Percentiles rank a stretch among this genome's conserved stretches.
phyloP scores from a whole-genome alignment of 768 basidiomycete genomes.

The Tricholoma terreum region DNA sequence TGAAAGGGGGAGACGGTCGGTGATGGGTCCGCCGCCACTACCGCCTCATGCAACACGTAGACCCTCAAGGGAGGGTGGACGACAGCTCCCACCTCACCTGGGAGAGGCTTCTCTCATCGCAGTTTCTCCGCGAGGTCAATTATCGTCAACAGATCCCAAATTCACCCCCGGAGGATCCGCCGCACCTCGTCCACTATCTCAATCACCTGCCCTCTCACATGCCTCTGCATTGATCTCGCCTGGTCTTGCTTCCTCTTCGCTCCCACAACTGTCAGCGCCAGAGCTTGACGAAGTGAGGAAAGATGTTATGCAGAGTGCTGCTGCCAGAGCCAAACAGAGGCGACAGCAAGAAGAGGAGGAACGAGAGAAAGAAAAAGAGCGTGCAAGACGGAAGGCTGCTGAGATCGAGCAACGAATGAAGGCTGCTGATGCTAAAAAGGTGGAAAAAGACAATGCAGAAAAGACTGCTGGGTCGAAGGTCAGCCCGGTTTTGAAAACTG shows the following conservation, averaged over 20 bases:
- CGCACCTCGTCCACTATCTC: slow-evolving; percentile 34
- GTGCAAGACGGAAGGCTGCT: slow-evolving; percentile 76
- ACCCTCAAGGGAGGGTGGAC: slow-evolving; percentile 36
- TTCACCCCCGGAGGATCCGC: slow-evolving; percentile 28
- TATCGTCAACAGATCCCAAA: slow-evolving; percentile 44
- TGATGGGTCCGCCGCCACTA: slow-evolving; percentile 54
- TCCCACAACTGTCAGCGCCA: slow-evolving; percentile 32
- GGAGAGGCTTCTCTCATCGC: slow-evolving; percentile 31
- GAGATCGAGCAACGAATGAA: slow-evolving; percentile 72
- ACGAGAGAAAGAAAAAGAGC: slow-evolving; percentile 73
- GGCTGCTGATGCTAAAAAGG: slow-evolving; percentile 37
- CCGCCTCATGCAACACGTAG: slow-evolving; percentile 36
- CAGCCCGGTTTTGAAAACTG: neutral
- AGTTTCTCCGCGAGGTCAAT: slow-evolving; percentile 28
- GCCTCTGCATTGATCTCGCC: slow-evolving; percentile 37
- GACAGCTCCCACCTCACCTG: slow-evolving; percentile 61
- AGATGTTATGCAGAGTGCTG: slow-evolving; percentile 79
- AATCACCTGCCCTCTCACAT: slow-evolving; percentile 45
- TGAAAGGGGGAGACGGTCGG: slow-evolving; percentile 39
- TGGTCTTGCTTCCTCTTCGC: slow-evolving; percentile 23
- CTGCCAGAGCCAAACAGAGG: slow-evolving; percentile 77
- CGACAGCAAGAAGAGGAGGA: slow-evolving; percentile 83
- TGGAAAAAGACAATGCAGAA: slow-evolving; percentile 19
- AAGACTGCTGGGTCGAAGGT: slow-evolving; percentile 16
- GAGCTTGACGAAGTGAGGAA: slow-evolving; percentile 69